Evolutionary conservation across 306 rosid genomes (phyloP).

Genomic region (Urtica urens): DNA sequence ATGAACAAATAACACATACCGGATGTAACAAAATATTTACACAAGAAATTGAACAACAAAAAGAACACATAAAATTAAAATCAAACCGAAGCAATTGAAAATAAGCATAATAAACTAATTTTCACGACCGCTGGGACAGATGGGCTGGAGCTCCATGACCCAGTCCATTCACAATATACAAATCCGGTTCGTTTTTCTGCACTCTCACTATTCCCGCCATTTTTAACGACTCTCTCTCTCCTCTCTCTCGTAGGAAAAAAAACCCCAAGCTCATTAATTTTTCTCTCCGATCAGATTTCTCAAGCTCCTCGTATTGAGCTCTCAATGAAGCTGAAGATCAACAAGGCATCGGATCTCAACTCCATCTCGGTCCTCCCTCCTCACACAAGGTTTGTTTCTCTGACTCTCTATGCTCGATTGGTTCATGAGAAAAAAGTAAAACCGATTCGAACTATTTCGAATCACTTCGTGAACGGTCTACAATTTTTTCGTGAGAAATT

Average conservation of each 20-base stretch:
- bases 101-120: too few species aligned
- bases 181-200: not conserved
- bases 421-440: conserved; percentile 1
- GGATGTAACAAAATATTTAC: too few species aligned
- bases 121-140: too few species aligned
- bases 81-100: too few species aligned
- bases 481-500: too few species aligned
- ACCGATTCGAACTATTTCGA: too few species aligned
- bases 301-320: conserved; percentile 4
- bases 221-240: not conserved
- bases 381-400: conserved; percentile 28
- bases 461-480: too few species aligned
- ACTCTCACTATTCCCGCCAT: conserved; percentile 7
- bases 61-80: too few species aligned
- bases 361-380: conserved; percentile 92
- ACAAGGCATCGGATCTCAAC: conserved; percentile 77
- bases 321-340: conserved; percentile 59
- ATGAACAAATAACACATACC: too few species aligned
- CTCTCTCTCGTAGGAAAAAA: not conserved
- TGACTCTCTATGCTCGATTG: not conserved
- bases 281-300: not conserved
- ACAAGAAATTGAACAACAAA: too few species aligned
- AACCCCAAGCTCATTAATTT: not conserved
- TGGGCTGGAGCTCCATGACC: conserved; percentile 14
- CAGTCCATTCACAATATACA: too few species aligned